These are phyloP conservation scores for Talaromyces amestolkiae DNA, from an alignment of 2,329 filamentous ascomycete genomes.

Conservation along the genomic window DNA sequence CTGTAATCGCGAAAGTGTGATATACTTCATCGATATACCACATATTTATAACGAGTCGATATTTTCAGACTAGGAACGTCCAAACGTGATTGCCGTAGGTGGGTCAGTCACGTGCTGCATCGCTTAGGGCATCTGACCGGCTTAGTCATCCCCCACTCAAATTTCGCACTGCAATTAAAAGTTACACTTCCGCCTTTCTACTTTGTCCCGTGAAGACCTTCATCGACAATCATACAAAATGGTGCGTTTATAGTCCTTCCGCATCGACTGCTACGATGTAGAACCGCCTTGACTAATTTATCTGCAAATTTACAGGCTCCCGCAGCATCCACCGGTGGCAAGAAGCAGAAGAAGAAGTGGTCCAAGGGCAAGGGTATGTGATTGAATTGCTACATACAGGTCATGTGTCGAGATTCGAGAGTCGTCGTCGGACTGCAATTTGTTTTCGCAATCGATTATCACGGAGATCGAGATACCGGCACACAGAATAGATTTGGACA, in stretches of 20 bases:
- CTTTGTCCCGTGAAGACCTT: slow-evolving; percentile 34
- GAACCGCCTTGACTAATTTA: slow-evolving; percentile 20
- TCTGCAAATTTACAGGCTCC: slow-evolving; percentile 37
- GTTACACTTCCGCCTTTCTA: slow-evolving; percentile 28
- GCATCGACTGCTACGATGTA: not conserved
- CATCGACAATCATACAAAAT: slow-evolving; percentile 38
- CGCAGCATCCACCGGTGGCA: slow-evolving; percentile 48
- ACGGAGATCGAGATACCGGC: not conserved
- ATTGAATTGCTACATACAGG: slow-evolving; percentile 21
- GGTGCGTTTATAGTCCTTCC: slow-evolving; percentile 27
- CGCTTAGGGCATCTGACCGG: slow-evolving; percentile 33
- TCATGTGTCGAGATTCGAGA: slow-evolving; percentile 16
- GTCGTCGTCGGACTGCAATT: no score
- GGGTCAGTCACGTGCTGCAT: slow-evolving; percentile 23
- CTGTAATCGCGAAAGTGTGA: no score
- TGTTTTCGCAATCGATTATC: no score
- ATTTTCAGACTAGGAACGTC: no score
- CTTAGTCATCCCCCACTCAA: slow-evolving; percentile 40
- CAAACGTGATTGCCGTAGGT: not conserved
- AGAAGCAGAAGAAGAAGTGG: slow-evolving; percentile 59
- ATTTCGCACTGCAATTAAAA: slow-evolving; percentile 37
- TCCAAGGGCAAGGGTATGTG: slow-evolving; percentile 56
- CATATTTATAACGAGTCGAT: no score
- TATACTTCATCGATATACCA: no score
- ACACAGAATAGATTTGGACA: no score